These are phyloP conservation scores for Colletotrichum sojae DNA, from an alignment of 2,329 filamentous ascomycete genomes.

Conservation along the genomic window DNA sequence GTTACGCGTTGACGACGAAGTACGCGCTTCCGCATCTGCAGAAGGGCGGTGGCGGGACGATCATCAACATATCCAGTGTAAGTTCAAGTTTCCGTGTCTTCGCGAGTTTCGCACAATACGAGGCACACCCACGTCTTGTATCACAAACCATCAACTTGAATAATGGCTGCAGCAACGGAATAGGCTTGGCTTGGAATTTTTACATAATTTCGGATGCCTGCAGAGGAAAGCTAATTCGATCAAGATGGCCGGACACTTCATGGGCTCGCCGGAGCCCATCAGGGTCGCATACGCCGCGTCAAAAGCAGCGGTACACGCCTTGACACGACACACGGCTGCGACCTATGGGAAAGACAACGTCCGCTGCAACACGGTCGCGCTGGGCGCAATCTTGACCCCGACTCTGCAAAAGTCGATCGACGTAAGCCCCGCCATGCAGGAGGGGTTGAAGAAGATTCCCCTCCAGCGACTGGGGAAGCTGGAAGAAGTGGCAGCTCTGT, in stretches of 20 bases:
- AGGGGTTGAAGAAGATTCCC: conserved; percentile 1
- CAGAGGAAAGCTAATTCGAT: background rate
- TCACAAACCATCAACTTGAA: background rate
- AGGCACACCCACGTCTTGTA: too few species aligned
- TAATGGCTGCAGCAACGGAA: background rate
- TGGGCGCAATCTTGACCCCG: conserved; percentile 14
- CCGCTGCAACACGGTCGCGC: conserved; percentile 17
- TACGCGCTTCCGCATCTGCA: conserved; percentile 23
- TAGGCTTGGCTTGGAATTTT: too few species aligned
- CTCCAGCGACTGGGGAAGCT: conserved; percentile 4
- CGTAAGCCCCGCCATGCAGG: conserved; percentile 21
- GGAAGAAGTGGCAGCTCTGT: conserved; percentile 24
- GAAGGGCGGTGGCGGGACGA: conserved; percentile 9
- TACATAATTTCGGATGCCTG: too few species aligned
- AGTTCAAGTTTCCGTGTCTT: background rate
- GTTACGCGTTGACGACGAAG: conserved; percentile 23
- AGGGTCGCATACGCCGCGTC: conserved; percentile 23
- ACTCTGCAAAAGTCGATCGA: conserved; percentile 16
- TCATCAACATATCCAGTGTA: conserved; percentile 28
- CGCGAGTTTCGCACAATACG: too few species aligned
- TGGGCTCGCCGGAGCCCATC: conserved; percentile 17
- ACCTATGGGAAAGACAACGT: conserved; percentile 23
- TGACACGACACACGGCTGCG: conserved; percentile 22
- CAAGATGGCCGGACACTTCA: conserved; percentile 24
- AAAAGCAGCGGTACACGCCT: conserved; percentile 22